These are phyloP conservation scores for Daldinia grandis DNA, from an alignment of 495 filamentous ascomycete species.

Conservation along the genomic window DNA sequence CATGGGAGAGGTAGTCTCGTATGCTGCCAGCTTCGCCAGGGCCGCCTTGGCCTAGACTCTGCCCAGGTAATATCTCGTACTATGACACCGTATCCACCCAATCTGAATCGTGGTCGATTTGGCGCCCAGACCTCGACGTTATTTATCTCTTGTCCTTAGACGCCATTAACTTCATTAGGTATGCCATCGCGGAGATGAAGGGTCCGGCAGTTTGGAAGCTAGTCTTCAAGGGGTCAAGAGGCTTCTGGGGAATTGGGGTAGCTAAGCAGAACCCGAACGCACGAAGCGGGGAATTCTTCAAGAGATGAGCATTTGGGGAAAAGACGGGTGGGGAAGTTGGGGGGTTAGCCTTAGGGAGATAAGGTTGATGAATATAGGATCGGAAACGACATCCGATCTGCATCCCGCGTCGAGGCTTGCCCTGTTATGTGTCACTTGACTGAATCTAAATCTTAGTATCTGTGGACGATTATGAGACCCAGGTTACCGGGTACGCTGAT, in stretches of 20 bases:
- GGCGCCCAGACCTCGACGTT: not conserved
- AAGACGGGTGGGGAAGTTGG: constrained; percentile 5
- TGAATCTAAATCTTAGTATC: constrained; percentile 3
- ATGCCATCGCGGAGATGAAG: constrained; percentile 24
- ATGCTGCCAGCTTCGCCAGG: not conserved
- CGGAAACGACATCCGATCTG: constrained; percentile 30
- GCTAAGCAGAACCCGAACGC: not conserved
- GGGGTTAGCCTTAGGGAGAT: constrained; percentile 15
- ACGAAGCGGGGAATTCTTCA: not conserved
- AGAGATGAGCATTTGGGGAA: constrained; percentile 3
- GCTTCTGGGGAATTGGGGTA: constrained; percentile 5
- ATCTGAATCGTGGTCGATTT: not conserved
- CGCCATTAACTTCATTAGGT: constrained; percentile 3
- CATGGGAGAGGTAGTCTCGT: not conserved
- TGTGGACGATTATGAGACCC: constrained; percentile 11
- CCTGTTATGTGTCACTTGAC: not conserved
- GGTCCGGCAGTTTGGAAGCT: constrained; percentile 24
- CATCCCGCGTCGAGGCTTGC: not conserved
- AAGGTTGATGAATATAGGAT: constrained; percentile 9
- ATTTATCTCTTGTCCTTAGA: not conserved
- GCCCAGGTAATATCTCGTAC: not conserved
- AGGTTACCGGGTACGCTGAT: constrained; percentile 22
- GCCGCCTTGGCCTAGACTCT: not conserved
- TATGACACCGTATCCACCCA: not conserved
- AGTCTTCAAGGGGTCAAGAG: constrained; percentile 6